A percentile compares a stretch with the other conserved stretches of the same genome.
phyloP scores from a whole-genome alignment of 83 land plant species.

The Picea mariana region DNA sequence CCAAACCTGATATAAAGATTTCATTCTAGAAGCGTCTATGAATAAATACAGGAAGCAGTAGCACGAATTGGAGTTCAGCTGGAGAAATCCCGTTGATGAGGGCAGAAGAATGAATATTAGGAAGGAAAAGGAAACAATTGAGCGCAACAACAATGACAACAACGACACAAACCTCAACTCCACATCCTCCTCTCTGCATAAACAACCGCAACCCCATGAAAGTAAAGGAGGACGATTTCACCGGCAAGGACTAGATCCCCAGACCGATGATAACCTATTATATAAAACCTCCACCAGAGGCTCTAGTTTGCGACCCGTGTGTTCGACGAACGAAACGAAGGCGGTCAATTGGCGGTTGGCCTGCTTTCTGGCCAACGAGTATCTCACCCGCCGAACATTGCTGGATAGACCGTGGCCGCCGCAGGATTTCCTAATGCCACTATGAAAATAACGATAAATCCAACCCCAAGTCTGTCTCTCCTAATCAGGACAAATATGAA shows the following conservation, averaged over 20 bases:
- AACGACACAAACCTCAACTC: background rate
- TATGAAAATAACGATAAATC: background rate
- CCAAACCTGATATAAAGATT: too few species aligned
- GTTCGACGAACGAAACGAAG: background rate
- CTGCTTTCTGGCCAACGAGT: conserved; percentile 3
- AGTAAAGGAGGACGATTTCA: background rate
- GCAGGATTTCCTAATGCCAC: background rate
- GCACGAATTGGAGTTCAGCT: background rate
- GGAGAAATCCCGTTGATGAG: background rate
- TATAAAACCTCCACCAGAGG: too few species aligned
- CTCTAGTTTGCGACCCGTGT: background rate
- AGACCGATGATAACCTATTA: too few species aligned
- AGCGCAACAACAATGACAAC: background rate
- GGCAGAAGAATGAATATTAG: background rate
- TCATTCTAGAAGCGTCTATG: too few species aligned
- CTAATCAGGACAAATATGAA: too few species aligned
- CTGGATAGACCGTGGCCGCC: background rate
- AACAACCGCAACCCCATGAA: background rate
- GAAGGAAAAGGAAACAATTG: background rate
- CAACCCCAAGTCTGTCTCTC: too few species aligned
- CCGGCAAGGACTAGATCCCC: too few species aligned
- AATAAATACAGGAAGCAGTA: too few species aligned
- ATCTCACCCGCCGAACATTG: background rate
- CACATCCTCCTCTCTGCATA: background rate
- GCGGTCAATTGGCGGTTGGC: conserved; percentile 1